phyloP scores from a whole-genome alignment of 352 stramenopile species.

The Elongisporangium undulatum region DNA sequence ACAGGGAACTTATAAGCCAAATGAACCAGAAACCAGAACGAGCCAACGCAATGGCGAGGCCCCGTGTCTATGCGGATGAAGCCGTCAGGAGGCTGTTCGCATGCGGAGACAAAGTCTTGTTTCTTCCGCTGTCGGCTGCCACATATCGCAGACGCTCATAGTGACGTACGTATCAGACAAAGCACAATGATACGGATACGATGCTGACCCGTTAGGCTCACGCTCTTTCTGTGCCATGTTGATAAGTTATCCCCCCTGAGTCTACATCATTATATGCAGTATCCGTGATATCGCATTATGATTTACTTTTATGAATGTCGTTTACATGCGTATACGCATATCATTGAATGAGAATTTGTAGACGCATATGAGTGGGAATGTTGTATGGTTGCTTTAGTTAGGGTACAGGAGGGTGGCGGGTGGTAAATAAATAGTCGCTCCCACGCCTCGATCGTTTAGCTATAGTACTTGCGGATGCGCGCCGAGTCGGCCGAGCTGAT shows the following conservation, averaged over 20 bases:
- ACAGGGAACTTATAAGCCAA: constrained; percentile 1
- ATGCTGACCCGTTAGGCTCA: neutral
- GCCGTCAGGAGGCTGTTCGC: no score
- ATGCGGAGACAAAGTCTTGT: neutral
- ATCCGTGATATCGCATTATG: no score
- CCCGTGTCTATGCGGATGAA: neutral
- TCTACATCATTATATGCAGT: no score
- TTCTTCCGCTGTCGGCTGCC: neutral
- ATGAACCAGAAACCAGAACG: neutral
- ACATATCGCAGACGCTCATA: neutral
- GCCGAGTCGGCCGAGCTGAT: constrained; percentile 72
- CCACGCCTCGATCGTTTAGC: constrained; percentile 13
- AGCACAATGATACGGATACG: neutral
- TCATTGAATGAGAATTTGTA: neutral
- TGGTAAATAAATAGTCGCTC: neutral
- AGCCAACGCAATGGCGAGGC: neutral
- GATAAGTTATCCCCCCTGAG: no score
- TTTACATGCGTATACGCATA: no score
- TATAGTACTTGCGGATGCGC: constrained; percentile 48
- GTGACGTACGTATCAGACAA: neutral
- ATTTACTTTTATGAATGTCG: no score
- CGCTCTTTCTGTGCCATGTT: no score
- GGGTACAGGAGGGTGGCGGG: neutral
- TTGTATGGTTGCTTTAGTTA: neutral
- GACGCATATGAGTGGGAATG: neutral